Evolutionary conservation across 768 basidiomycete species (phyloP), one percentile per base, ranked within the genome.

Genomic region (Auricularia auricula-judae): DNA sequence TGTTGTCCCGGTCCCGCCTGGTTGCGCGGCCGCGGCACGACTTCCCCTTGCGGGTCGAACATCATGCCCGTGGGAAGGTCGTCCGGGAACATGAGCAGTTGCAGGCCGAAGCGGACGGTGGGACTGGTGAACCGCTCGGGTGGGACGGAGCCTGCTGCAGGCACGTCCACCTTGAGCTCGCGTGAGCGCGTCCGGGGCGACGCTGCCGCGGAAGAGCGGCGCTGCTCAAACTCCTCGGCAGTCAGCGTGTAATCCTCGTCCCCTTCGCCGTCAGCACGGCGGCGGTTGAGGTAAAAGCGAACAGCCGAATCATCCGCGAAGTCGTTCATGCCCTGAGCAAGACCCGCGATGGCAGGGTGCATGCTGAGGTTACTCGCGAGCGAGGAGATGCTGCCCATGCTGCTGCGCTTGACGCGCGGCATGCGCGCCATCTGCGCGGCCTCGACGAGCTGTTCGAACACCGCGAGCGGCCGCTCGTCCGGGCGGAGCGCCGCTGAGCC

Each of bases 221-320:
- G n/a, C n/a, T 7, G 11, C 7, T 35, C 56, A 29, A 29, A 23
- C 56, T 29, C 56, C 14, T 35, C 56, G 29, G 29, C 56, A 3
- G 23, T 51, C 3, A 51, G 14, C 47, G 47, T 51, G 11, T 14
- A 18, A 18, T 51, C 76, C 60, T 81, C 29, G 29, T 29, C 29
- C 29, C 29, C 29, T 29, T 29, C 79, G 1, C 76, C 83, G 0
- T 78, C 78, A 47, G 78, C 74, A 0, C 36, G 63, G 51, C 82
- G 78, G 63, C 91, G 80, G 73, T 98, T 93, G 67, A 98, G 75
- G 75, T 97, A 99, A 74, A 98, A 89, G 74, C 98, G 98, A 76
- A 98, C 95, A 0, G 89, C 87, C 3, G 94, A 93, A 72, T 98
- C 97, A 68, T 99, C 97, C 54, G 91, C 91, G 72, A 95, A 98